Percentiles rank a stretch among this genome's conserved stretches.
Conservation (phyloP, 257 asterid species). For the Solanum infundibuliforme region DNA sequence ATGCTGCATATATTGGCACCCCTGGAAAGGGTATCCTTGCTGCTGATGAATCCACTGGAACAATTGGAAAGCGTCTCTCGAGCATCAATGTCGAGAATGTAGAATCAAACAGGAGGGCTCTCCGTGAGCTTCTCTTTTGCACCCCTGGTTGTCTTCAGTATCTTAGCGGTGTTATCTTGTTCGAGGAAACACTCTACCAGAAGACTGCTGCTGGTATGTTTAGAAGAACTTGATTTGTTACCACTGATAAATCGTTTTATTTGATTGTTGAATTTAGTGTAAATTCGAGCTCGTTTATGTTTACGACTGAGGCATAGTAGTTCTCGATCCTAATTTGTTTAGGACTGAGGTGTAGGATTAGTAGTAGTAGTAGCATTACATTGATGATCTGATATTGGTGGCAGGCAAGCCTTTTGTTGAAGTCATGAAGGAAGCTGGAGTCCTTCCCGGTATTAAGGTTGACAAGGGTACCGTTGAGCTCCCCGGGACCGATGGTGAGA, state of each 20-base stretch:
- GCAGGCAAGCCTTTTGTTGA: slow-evolving; percentile 52
- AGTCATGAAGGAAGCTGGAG: slow-evolving; percentile 48
- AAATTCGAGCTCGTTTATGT: neutral
- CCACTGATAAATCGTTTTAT: neutral
- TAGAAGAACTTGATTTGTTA: neutral
- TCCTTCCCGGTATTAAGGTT: slow-evolving; percentile 58
- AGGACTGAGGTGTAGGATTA: neutral
- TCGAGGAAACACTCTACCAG: slow-evolving; percentile 30
- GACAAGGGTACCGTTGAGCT: slow-evolving; percentile 63
- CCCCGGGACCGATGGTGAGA: slow-evolving; percentile 55
- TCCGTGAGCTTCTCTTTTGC: slow-evolving; percentile 25
- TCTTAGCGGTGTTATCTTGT: slow-evolving; percentile 25
- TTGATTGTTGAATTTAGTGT: neutral
- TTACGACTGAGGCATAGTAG: neutral
- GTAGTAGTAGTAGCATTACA: neutral
- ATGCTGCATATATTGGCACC: slow-evolving; percentile 28
- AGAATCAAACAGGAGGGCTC: slow-evolving; percentile 23
- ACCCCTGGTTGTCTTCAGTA: slow-evolving; percentile 21
- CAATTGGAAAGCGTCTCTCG: slow-evolving; percentile 26
- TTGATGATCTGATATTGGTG: neutral
- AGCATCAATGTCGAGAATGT: slow-evolving; percentile 28
- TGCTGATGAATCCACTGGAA: slow-evolving; percentile 39
- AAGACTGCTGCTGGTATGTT: slow-evolving; percentile 26
- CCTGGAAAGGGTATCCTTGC: slow-evolving; percentile 44
- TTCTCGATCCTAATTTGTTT: neutral